These are phyloP conservation scores for Oenanthe sinensis DNA, from an alignment of 129 eudicot species.

Conservation along the genomic window DNA sequence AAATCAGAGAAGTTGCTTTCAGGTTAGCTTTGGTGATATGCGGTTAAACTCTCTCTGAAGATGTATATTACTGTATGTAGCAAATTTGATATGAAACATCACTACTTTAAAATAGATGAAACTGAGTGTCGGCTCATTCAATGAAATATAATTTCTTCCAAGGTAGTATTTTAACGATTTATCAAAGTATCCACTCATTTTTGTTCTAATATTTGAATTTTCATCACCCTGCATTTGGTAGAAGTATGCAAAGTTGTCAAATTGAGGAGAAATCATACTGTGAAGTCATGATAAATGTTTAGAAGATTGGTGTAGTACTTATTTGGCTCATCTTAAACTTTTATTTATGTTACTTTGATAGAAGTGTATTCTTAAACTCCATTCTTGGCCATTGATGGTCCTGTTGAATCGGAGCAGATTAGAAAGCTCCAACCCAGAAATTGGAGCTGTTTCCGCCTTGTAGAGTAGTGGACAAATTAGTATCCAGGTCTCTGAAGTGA, in stretches of 20 bases:
- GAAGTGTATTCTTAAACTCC: no score
- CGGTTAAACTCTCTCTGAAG: not conserved
- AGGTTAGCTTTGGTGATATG: not conserved
- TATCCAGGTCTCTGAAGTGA: no score
- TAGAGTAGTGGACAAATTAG: no score
- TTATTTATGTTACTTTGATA: no score
- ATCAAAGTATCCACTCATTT: not conserved
- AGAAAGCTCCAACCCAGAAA: no score
- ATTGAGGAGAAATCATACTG: not conserved
- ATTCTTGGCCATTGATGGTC: no score
- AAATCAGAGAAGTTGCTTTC: slow-evolving; percentile 50
- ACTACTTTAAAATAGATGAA: not conserved
- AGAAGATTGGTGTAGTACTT: not conserved
- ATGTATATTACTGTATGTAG: not conserved
- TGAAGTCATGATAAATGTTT: not conserved
- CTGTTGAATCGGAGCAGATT: no score
- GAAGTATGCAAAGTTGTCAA: not conserved
- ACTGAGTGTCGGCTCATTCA: not conserved
- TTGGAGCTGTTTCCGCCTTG: no score
- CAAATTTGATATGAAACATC: not conserved
- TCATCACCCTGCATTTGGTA: not conserved
- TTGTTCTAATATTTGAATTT: not conserved
- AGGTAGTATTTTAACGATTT: not conserved
- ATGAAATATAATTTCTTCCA: not conserved
- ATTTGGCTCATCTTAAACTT: not conserved